Evolutionary conservation across 345 rosid species (phyloP).

Genomic region (Eucalyptus curtisii): DNA sequence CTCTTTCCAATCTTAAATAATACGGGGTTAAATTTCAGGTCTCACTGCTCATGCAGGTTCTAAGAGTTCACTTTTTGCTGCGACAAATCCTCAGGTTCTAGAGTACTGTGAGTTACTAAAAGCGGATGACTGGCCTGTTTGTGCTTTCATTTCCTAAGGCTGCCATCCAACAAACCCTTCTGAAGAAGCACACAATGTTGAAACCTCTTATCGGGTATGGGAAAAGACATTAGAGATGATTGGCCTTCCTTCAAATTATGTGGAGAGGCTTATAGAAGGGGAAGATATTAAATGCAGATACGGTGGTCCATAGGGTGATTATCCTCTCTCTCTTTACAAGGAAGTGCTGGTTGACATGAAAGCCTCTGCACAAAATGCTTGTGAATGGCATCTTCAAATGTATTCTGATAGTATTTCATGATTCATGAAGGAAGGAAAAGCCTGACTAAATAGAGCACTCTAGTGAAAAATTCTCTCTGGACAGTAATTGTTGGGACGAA

Average conservation of each 20-base stretch:
- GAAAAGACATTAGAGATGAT: constrained; percentile 79
- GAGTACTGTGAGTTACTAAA: constrained; percentile 75
- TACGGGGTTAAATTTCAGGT: background rate
- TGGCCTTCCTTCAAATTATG: constrained; percentile 70
- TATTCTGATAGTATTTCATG: background rate
- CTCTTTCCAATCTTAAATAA: background rate
- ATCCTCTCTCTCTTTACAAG: no score
- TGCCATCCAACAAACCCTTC: constrained; percentile 89
- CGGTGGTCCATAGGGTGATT: constrained; percentile 9
- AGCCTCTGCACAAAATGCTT: background rate
- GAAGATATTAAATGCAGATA: constrained; percentile 43
- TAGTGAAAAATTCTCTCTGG: background rate
- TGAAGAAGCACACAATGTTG: constrained; percentile 76
- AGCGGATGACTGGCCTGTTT: constrained; percentile 83
- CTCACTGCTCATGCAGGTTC: constrained; percentile 30
- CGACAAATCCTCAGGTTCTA: constrained; percentile 86
- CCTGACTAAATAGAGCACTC: background rate
- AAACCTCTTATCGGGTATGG: constrained; percentile 63
- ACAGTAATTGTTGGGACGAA: background rate
- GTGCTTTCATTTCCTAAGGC: constrained; percentile 84
- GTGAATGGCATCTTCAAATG: background rate
- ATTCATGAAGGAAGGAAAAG: background rate
- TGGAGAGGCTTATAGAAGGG: constrained; percentile 68
- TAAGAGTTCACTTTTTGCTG: constrained; percentile 80
- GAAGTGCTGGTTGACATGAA: background rate